Base-by-base conservation (phyloP, 768 basidiomycete genomes). In the Rubroboletus pulcherrimus region DNA sequence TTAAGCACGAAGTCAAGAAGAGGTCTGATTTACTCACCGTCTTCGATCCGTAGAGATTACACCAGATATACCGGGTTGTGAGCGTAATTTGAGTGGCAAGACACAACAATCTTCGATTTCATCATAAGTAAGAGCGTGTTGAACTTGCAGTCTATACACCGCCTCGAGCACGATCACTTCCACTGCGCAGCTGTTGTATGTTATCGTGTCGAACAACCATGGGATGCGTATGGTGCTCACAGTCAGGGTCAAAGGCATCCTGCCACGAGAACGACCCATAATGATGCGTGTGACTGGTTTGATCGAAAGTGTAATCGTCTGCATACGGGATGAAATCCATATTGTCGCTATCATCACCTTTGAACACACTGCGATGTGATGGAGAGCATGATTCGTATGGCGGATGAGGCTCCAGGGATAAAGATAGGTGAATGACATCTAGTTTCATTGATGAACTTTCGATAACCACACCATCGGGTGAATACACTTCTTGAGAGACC, bases 271-370 rank as follows among this genome's bases (percentile, higher is more conserved):
- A 73, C 2, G 65, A 63, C 9, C 62, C 65, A 65, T 86, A 79
- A 5, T 78, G 73, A 14, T 62, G 50, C 3, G 70, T 61, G 58
- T 86, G 79, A 15, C 49, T 61, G 3, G 43, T 31, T 34, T 66
- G 69, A 48, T 81, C 60, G 58, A 89, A 90, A 0, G 45, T 61
- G 3, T 77, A 75, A 42, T 89, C 86, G 61, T 89, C 86, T 0
- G 80, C 74, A 50, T 81, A 81, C 2, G 86, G 86, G 7, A 87
- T 67, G 64, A 87, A 89, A 3, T 75, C 74, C 75, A 87, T 78
- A 21, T 71, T 66, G 55, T 76, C 73, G 7, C 81, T 71, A 55
- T 88, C 87, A 56, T 88, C 86, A 4, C 82, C 85, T 17, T 74
- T 71, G 43, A 77, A 74, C 15, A 83, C 71, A 44, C 74, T 84